phyloP scores from a whole-genome alignment of 495 filamentous ascomycete genomes.

The Penicillium nucicola region DNA sequence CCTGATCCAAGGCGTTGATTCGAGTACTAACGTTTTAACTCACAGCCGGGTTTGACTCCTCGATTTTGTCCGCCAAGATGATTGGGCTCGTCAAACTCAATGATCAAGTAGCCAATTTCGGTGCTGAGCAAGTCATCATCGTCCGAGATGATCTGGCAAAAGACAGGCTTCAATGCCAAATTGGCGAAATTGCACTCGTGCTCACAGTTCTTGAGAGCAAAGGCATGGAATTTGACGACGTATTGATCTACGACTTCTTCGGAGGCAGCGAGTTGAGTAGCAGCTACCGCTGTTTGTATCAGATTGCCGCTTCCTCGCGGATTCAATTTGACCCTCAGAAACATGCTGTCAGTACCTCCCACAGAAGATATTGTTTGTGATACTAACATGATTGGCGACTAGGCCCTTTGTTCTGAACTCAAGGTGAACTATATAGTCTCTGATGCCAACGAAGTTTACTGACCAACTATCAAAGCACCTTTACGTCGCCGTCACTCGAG shows the following conservation, averaged over 20 bases:
- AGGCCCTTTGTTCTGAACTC: constrained; percentile 24
- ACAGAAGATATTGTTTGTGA: neutral
- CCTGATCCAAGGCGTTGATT: neutral
- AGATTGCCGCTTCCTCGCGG: neutral
- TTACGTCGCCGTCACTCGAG: constrained; percentile 29
- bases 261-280: constrained; percentile 12
- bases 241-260: constrained; percentile 35
- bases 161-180: constrained; percentile 18
- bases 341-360: constrained; percentile 5
- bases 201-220: constrained; percentile 43
- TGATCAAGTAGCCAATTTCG: constrained; percentile 32
- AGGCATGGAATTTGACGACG: constrained; percentile 49
- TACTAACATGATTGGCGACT: neutral
- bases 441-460: neutral
- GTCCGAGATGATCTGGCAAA: constrained; percentile 36
- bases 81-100: constrained; percentile 23
- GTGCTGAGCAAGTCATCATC: constrained; percentile 43
- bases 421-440: constrained; percentile 5
- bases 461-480: constrained; percentile 12
- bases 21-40: neutral
- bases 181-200: constrained; percentile 33
- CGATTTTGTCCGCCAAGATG: constrained; percentile 22
- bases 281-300: constrained; percentile 15
- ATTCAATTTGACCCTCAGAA: constrained; percentile 18
- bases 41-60: constrained; percentile 23